Evolutionary conservation across 768 basidiomycete species (phyloP), one percentile per base, ranked within the genome.

Genomic region (Xerocomellus intermedius): DNA sequence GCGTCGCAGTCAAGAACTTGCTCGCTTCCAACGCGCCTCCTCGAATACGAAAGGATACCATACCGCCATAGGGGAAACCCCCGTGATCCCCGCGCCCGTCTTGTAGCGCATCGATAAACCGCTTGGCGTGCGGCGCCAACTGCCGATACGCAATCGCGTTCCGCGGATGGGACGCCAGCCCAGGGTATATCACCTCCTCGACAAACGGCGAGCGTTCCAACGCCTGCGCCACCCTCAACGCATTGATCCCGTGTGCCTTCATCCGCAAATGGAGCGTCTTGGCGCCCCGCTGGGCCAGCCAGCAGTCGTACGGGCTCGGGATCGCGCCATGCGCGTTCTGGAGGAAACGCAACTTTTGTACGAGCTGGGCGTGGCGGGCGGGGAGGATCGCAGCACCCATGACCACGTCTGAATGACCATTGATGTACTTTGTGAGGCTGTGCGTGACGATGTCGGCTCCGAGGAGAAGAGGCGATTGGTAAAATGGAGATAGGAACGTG

Each of bases 401-500:
- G 64, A 97, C 78, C 67, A 96, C 91, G 68, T 98, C 95, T 0
- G 89, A 89, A 73, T 97, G 95, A 0, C 96, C 96, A 67, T 93
- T 91, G 66, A 96, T 77, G 75, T 96, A 97, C 72, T 98, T 97
- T 0, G 87, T 92, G 39, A 94, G 77, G 22, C 79, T 82, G 76
- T 97, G 93, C 5, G 93, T 57, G 61, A 93, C 90, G 60, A 97
- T 75, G 68, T 96, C 93, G 14, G 93, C 96, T 14, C 88, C 84
- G 26, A 82, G 86, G 52, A 88, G 80, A 33, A 98, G 84, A 0
- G 95, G 95, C 0, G 91, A 92, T 37, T 85, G 82, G 76, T 88
- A 98, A 75, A 85, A 98, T 0, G 96, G 92, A 0, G 93, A 95
- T 38, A 94, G 79, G 81, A 96, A 97, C 22, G 94, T 97, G 75